These are phyloP conservation scores for Alectoria sarmentosa DNA, from an alignment of 495 filamentous ascomycete genomes.

Conservation along the genomic window DNA sequence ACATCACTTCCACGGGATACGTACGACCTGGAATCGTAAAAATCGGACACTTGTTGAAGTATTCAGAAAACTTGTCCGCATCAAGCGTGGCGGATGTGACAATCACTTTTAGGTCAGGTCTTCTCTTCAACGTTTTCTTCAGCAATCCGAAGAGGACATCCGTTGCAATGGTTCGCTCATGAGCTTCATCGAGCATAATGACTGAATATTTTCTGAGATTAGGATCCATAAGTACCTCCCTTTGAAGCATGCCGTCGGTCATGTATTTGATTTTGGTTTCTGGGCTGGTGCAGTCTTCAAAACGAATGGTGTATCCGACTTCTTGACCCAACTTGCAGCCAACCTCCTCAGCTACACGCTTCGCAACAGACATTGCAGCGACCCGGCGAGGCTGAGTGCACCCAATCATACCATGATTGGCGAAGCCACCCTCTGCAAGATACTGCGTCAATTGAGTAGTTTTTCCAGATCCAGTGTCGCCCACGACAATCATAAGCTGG, in stretches of 20 bases:
- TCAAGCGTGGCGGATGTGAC: slow-evolving; percentile 95
- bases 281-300: slow-evolving; percentile 88
- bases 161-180: slow-evolving; percentile 94
- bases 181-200: slow-evolving; percentile 97
- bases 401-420: slow-evolving; percentile 84
- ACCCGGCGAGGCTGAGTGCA: slow-evolving; percentile 97
- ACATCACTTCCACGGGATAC: slow-evolving; percentile 91
- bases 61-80: slow-evolving; percentile 93
- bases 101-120: slow-evolving; percentile 87
- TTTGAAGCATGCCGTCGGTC: slow-evolving; percentile 97
- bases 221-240: slow-evolving; percentile 88
- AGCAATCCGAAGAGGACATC: slow-evolving; percentile 91
- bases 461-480: slow-evolving; percentile 96
- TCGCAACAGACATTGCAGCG: slow-evolving; percentile 93
- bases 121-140: slow-evolving; percentile 83
- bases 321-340: slow-evolving; percentile 85
- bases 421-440: slow-evolving; percentile 85
- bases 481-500: slow-evolving; percentile 91
- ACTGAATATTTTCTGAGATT: slow-evolving; percentile 82
- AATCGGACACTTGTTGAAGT: slow-evolving; percentile 91
- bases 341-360: slow-evolving; percentile 94
- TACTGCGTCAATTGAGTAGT: slow-evolving; percentile 97
- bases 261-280: slow-evolving; percentile 97
- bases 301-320: slow-evolving; percentile 96
- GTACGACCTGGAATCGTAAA: slow-evolving; percentile 95